phyloP scores from a whole-genome alignment of 495 filamentous ascomycete species.

The Aspergillus baeticus region DNA sequence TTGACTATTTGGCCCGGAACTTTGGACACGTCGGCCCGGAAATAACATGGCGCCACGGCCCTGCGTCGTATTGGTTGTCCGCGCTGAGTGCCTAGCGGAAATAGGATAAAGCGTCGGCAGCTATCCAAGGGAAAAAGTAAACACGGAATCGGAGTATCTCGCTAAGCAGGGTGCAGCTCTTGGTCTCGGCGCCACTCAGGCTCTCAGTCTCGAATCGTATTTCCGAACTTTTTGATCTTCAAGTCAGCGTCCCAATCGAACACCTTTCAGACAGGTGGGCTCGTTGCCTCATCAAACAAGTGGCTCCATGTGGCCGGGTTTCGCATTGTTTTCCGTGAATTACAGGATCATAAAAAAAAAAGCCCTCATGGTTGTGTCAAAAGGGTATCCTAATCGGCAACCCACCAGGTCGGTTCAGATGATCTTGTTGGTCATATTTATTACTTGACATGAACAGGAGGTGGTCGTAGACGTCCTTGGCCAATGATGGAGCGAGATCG shows the following conservation, averaged over 20 bases:
- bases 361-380: not conserved
- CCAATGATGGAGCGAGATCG: no score
- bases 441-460: no score
- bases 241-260: no score
- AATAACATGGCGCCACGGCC: conserved; percentile 2
- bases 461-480: no score
- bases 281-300: not conserved
- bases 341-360: not conserved
- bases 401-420: not conserved
- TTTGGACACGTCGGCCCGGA: conserved; percentile 10
- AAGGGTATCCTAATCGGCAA: not conserved
- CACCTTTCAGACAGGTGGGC: not conserved
- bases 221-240: no score
- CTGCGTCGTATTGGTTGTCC: not conserved
- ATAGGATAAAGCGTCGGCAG: conserved; percentile 1
- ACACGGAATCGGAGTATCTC: conserved; percentile 3
- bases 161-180: not conserved
- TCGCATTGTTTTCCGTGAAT: not conserved
- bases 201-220: no score
- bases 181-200: not conserved
- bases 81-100: not conserved
- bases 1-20: conserved; percentile 1
- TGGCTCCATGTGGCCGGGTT: not conserved
- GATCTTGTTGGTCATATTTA: no score
- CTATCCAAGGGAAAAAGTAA: not conserved